Percentiles rank a stretch among this genome's conserved stretches.
Conservation (phyloP, 139 green algal genomes). For the Auxenochlorella protothecoides region DNA sequence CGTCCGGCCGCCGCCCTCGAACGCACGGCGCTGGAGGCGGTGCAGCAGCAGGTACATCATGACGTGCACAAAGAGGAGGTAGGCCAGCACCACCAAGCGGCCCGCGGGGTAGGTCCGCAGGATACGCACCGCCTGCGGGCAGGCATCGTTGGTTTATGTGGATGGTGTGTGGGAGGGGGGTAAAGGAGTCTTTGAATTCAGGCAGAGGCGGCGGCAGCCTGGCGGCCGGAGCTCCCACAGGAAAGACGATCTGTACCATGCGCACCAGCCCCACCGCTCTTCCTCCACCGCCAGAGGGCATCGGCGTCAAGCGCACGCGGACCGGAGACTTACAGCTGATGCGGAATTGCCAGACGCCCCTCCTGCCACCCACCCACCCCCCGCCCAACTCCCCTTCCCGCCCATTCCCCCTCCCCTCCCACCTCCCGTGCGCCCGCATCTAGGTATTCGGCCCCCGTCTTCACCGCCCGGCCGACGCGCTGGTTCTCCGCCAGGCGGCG, state of each 20-base stretch:
- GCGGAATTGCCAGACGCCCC: no score
- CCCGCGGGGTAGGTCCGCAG: slow-evolving; percentile 64
- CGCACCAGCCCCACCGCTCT: no score
- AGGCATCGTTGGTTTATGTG: neutral
- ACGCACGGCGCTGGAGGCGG: slow-evolving; percentile 3
- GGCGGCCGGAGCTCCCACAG: neutral
- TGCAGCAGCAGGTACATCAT: slow-evolving; percentile 60
- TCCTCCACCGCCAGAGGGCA: no score
- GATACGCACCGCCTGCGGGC: slow-evolving; percentile 31
- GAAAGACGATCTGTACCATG: neutral
- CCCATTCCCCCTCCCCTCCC: neutral
- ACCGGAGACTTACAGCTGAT: no score
- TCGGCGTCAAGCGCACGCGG: no score
- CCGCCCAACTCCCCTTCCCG: no score
- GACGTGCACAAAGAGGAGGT: slow-evolving; percentile 57
- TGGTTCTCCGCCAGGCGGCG: slow-evolving; percentile 31
- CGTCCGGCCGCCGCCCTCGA: no score
- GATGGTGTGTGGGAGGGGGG: neutral
- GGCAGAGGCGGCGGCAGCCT: neutral
- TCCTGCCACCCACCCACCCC: no score
- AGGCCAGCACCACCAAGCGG: slow-evolving; percentile 50
- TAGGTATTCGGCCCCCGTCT: slow-evolving; percentile 27
- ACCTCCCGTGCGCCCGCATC: slow-evolving; percentile 24
- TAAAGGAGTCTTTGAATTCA: neutral
- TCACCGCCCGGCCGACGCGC: slow-evolving; percentile 31